These are phyloP conservation scores for Dictyostelium intermedium DNA, from an alignment of 78 protist species.

Conservation along the genomic window DNA sequence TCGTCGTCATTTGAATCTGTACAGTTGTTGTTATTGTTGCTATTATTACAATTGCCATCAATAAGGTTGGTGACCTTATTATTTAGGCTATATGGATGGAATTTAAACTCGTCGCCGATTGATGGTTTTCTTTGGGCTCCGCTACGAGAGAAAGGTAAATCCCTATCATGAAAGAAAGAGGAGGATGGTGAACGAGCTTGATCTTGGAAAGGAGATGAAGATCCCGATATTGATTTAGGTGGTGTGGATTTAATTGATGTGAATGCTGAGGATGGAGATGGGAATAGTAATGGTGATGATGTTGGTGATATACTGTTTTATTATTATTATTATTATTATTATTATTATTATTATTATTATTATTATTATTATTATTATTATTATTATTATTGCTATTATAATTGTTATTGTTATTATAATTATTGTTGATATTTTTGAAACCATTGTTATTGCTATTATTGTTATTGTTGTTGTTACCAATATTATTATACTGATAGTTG, in stretches of 20 bases:
- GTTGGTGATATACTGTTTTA: neutral
- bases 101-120: slow-evolving; percentile 49
- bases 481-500: neutral
- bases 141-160: neutral
- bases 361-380: too few relatives aligned
- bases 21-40: neutral
- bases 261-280: slow-evolving; percentile 36
- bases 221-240: neutral
- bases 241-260: slow-evolving; percentile 32
- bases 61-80: neutral
- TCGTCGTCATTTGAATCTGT: neutral
- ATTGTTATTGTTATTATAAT: too few relatives aligned
- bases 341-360: too few relatives aligned
- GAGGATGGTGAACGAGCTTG: neutral
- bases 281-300: slow-evolving; percentile 13
- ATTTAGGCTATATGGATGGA: slow-evolving; percentile 43
- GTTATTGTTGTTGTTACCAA: too few relatives aligned
- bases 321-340: neutral
- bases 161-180: neutral
- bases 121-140: slow-evolving; percentile 4
- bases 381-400: too few relatives aligned
- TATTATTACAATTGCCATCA: neutral
- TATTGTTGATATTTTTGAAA: too few relatives aligned
- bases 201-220: neutral
- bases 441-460: too few relatives aligned